A percentile compares a stretch with the other conserved stretches of the same genome.
phyloP scores from a whole-genome alignment of 306 rosid species.

The Trichosanthes truncata region DNA sequence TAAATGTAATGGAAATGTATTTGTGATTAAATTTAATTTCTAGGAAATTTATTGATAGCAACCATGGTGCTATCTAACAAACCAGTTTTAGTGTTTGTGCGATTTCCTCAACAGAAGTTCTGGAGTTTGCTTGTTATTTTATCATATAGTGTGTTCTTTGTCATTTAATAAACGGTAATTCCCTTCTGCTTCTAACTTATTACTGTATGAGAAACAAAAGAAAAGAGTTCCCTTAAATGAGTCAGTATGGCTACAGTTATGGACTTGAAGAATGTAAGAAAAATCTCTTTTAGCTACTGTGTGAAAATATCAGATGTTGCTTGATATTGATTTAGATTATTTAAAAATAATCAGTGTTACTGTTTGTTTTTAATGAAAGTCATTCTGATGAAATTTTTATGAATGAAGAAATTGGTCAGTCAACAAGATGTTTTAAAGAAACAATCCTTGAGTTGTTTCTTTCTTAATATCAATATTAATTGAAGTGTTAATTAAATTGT shows the following conservation, averaged over 20 bases:
- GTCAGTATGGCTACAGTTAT: background rate
- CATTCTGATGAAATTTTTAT: background rate
- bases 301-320: background rate
- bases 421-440: background rate
- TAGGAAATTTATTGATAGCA: background rate
- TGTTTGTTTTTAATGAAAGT: background rate
- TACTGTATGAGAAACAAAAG: background rate
- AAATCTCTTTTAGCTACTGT: background rate
- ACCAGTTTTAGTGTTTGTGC: background rate
- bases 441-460: background rate
- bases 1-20: background rate
- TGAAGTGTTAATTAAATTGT: background rate
- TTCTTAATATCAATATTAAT: background rate
- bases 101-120: background rate
- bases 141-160: background rate
- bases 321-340: background rate
- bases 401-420: background rate
- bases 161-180: background rate
- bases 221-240: background rate
- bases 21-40: background rate
- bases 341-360: background rate
- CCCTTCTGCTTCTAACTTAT: background rate
- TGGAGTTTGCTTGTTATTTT: background rate
- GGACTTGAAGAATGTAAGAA: background rate
- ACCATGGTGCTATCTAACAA: background rate